Evolutionary conservation across 371 early-diverging fungal genomes (phyloP), one percentile per base, ranked within the genome.

Genomic region (Apophysomyces variabilis): DNA sequence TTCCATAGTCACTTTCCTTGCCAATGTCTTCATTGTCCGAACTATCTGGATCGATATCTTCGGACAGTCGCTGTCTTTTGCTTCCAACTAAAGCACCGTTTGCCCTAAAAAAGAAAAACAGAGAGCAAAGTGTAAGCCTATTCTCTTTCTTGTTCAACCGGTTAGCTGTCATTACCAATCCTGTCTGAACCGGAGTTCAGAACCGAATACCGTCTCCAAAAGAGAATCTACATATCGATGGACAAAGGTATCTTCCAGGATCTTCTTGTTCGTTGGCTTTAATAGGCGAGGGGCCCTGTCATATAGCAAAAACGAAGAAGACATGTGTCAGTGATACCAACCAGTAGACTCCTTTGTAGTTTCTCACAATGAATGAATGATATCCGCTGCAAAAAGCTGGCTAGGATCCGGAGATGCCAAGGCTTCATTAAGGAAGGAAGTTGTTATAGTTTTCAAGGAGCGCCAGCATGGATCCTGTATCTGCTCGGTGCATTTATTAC

Each of bases 181-280:
- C 5, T 32, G 16, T 32, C 32, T 38, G 32, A 57, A 57, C 12
- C 32, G 32, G 12, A 12, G 26, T 57, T 57, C 57, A 38, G 36
- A 13, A n/a, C 57, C 57, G 32, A 57, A n/a, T 13, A 57, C 38
- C 5, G 32, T 26, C n/a, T 32, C 38, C 36, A 57, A 57, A 8
- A 57, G 57, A 38, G 32, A 16, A 57, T 57, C 57, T 1, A 57
- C 36, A 38, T 36, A 57, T 57, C 38, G 57, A 38, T 57, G 57
- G 16, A 36, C 57, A 57, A 57, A 57, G 57, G 57, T 57, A 38
- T 57, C 57, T 38, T 57, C 57, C 36, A 57, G 32, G 32, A 57
- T 36, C n/a, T 57, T 57, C n/a, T 46, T 46, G 16, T 46, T 16
- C 1, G 7, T 46, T 16, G 47, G 16, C 47, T 46, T 46, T 46